phyloP scores from a whole-genome alignment of 1,139 yeast species.

The Eremothecium cymbalariae region DNA sequence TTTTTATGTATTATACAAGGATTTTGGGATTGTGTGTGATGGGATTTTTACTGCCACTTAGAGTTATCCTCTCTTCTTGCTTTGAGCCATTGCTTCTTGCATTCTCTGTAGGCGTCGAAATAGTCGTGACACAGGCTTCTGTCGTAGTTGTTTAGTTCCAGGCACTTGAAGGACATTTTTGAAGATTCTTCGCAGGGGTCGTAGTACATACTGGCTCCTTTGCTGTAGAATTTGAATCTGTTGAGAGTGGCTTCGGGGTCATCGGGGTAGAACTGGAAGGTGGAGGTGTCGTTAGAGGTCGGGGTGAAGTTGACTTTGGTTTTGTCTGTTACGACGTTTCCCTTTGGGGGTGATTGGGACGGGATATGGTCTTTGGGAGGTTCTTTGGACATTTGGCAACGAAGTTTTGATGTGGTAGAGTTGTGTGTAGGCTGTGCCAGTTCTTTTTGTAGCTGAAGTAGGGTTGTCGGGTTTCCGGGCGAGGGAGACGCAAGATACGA shows the following conservation, averaged over 20 bases:
- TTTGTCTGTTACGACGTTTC: conserved; percentile 15
- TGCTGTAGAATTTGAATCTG: conserved; percentile 35
- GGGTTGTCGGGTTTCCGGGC: too few species aligned
- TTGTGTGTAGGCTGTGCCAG: too few species aligned
- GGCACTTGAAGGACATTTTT: conserved; percentile 75
- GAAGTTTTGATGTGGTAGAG: too few species aligned
- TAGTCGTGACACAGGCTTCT: conserved; percentile 72
- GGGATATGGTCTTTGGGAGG: conserved; percentile 7
- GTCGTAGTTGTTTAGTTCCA: conserved; percentile 69
- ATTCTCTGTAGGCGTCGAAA: conserved; percentile 87
- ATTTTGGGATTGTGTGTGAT: too few species aligned
- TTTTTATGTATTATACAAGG: too few species aligned
- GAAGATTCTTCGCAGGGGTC: conserved; percentile 92
- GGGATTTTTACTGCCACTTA: conserved; percentile 3
- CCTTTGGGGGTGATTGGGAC: conserved; percentile 5
- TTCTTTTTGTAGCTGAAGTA: too few species aligned
- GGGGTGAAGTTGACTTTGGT: conserved; percentile 23
- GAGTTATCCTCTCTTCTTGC: conserved; percentile 34
- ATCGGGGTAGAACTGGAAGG: conserved; percentile 69
- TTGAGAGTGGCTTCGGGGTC: conserved; percentile 38
- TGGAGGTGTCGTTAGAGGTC: conserved; percentile 16
- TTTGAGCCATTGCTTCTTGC: conserved; percentile 68
- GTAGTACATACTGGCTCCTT: conserved; percentile 75
- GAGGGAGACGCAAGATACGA: too few species aligned
- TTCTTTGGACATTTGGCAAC: too few species aligned